Conservation (phyloP, 192 early-diverging fungal species). For the Rhizophagus clarus region DNA sequence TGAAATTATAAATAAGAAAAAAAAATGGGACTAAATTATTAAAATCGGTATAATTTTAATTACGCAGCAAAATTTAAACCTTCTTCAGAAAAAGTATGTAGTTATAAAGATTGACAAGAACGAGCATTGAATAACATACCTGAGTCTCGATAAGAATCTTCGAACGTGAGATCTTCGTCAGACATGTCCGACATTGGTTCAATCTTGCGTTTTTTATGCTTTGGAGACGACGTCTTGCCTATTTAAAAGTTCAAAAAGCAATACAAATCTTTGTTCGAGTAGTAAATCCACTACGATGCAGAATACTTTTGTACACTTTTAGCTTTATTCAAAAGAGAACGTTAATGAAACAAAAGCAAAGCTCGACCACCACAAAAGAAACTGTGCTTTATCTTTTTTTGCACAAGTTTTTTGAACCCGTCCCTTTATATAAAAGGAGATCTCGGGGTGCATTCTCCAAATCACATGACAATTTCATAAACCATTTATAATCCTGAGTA, state of each 20-base stretch:
- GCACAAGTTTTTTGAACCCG: not conserved
- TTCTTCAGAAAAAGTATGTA: not conserved
- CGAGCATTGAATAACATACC: not conserved
- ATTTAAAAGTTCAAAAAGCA: not conserved
- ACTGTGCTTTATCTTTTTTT: not conserved
- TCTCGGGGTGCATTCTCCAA: not conserved
- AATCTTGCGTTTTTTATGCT: constrained; percentile 31
- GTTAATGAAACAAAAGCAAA: not conserved
- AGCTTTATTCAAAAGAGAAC: not conserved
- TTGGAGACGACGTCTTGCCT: constrained; percentile 32
- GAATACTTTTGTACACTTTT: not conserved
- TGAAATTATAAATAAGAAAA: not conserved
- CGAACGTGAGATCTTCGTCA: constrained; percentile 17
- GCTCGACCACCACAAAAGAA: not conserved
- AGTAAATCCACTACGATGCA: not conserved
- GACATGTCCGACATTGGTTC: constrained; percentile 31
- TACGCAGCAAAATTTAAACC: not conserved
- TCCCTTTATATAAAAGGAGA: not conserved
- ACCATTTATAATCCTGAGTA: no score
- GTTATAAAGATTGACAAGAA: not conserved
- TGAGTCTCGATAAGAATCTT: constrained; percentile 3
- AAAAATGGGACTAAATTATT: not conserved
- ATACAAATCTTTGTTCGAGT: not conserved
- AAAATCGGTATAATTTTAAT: not conserved
- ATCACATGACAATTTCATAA: not conserved